Conservation (phyloP, 257 asterid genomes). For the Salvia hispanica region DNA sequence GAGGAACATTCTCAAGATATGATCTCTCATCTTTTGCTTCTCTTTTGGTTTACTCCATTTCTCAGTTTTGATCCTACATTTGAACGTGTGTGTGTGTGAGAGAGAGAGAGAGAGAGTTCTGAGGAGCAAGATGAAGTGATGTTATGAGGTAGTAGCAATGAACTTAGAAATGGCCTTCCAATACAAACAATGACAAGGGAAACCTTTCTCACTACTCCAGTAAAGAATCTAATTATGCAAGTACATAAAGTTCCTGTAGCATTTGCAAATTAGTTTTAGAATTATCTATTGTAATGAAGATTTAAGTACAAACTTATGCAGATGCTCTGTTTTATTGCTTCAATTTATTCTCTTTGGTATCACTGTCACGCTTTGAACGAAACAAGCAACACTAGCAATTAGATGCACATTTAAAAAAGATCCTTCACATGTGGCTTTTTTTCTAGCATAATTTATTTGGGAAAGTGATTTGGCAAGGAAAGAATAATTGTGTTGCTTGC, state of each 20-base stretch:
- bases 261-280: not conserved
- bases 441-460: not conserved
- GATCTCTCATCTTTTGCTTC: conserved; percentile 48
- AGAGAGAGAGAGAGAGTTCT: conserved; percentile 34
- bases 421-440: not conserved
- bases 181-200: conserved; percentile 8
- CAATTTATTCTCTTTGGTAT: not conserved
- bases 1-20: conserved; percentile 34
- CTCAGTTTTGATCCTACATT: conserved; percentile 28
- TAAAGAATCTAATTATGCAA: conserved; percentile 1
- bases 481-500: conserved; percentile 17
- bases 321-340: not conserved
- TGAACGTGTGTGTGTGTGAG: not conserved
- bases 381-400: not conserved
- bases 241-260: not conserved
- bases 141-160: not conserved
- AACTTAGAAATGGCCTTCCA: conserved; percentile 36
- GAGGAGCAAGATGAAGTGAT: conserved; percentile 39
- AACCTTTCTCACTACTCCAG: conserved; percentile 11
- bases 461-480: conserved; percentile 7
- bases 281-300: not conserved
- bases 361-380: not conserved
- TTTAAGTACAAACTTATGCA: not conserved
- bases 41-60: conserved; percentile 37
- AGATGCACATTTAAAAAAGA: not conserved